Evolutionary conservation across 2,329 filamentous ascomycete species (phyloP).

Genomic region (Fusarium protoensiforme): DNA sequence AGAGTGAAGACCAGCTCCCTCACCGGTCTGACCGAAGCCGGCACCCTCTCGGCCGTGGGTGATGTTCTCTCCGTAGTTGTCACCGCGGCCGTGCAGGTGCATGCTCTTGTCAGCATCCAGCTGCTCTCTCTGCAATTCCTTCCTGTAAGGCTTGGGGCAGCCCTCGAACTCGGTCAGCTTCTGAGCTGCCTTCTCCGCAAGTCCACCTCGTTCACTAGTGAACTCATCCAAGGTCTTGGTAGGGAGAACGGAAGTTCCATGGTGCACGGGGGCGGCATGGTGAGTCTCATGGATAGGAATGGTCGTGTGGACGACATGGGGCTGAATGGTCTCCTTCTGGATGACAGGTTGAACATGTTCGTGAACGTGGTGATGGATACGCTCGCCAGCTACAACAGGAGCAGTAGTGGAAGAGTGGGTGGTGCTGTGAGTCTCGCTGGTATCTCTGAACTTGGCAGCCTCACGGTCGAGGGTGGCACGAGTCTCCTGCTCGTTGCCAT

Average conservation of each 20-base stretch:
- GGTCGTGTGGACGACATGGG: constrained; percentile 76
- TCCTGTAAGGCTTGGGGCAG: constrained; percentile 58
- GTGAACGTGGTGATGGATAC: constrained; percentile 62
- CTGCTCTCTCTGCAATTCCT: constrained; percentile 17
- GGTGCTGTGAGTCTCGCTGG: constrained; percentile 43
- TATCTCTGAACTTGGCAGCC: constrained; percentile 48
- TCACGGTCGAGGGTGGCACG: constrained; percentile 63
- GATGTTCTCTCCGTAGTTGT: constrained; percentile 29
- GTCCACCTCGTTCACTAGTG: constrained; percentile 54
- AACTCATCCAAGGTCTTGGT: constrained; percentile 74
- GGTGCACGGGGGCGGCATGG: constrained; percentile 73
- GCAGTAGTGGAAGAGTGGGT: constrained; percentile 41
- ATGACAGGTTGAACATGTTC: constrained; percentile 78
- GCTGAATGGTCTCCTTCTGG: constrained; percentile 75
- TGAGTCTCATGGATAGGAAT: constrained; percentile 79
- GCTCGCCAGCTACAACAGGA: constrained; percentile 44
- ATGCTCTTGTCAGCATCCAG: constrained; percentile 26
- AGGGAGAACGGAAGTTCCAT: constrained; percentile 72
- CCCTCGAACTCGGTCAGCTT: constrained; percentile 69
- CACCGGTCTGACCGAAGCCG: neutral
- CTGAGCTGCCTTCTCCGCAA: constrained; percentile 65
- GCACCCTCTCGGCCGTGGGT: neutral
- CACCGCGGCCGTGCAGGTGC: constrained; percentile 24
- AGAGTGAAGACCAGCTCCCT: neutral
- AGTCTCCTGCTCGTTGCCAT: constrained; percentile 65